Evolutionary conservation across 768 basidiomycete genomes (phyloP), one percentile per base, ranked within the genome.

Genomic region (Boletus pseudo-olivaceus): DNA sequence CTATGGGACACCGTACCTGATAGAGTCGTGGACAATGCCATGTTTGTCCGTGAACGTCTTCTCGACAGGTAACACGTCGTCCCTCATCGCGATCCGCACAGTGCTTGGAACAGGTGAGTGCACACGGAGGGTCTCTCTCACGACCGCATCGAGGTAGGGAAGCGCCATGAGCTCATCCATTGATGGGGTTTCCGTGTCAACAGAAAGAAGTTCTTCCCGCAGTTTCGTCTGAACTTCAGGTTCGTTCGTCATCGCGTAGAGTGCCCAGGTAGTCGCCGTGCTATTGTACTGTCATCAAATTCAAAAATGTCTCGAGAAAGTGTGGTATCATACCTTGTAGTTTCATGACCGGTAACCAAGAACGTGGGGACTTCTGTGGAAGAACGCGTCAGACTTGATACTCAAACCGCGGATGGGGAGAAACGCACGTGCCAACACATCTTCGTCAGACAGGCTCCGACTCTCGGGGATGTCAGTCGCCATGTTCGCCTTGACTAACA

Each of bases 151-250:
- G 12, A 91, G 81, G 62, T 87, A 88, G 0, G 84, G 79, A 6
- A 92, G 73, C 2, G 76, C 72, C 52, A 80, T 79, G 1, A 91
- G 76, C 40, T 84, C 77, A 30, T 90, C 88, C 82, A 88, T 88
- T 1, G 78, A 77, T 1, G 86, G 86, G 1, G 70, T 79, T 14
- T 86, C 81, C 0, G 81, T 82, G 3, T 73, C 61, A 10, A 85
- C 70, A 0, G 71, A 62, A 14, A 79, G 65, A 0, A 85, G 70
- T 62, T 90, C 87, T 5, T 80, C 74, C 2, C 85, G 76, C 1
- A 91, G 76, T 58, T 80, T 80, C 4, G 60, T 70, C 60, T 88
- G 87, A 8, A 78, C 67, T 4, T 73, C 72, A 0, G 75, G 74
- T 41, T 78, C 59, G 48, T 77, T 73, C 0, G 78, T 72, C 12